Conservation (phyloP, 2,329 filamentous ascomycete genomes). For the Alternaria angustiovoidea region DNA sequence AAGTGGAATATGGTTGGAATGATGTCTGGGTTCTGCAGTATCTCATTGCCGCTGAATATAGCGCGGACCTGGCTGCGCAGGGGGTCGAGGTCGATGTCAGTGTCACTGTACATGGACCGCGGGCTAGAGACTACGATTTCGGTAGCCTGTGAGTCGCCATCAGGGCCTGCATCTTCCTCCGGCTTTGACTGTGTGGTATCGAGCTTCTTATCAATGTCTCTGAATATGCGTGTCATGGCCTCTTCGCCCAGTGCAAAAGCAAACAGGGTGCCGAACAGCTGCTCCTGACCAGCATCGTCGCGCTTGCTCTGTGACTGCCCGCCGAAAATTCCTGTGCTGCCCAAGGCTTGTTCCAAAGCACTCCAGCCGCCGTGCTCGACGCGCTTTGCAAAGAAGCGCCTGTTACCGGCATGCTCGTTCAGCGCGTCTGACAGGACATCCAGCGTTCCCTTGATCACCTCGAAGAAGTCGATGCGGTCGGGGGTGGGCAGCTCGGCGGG, state of each 20-base stretch:
- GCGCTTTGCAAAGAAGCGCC: conserved; percentile 81
- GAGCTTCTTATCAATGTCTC: conserved; percentile 45
- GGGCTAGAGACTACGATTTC: conserved; percentile 40
- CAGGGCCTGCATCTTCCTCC: conserved; percentile 8
- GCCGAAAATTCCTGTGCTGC: conserved; percentile 65
- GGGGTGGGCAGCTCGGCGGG: conserved; percentile 67
- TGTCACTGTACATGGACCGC: conserved; percentile 36
- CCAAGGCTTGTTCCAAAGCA: conserved; percentile 75
- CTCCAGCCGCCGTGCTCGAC: conserved; percentile 82
- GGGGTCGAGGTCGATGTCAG: conserved; percentile 37
- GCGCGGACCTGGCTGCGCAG: conserved; percentile 41
- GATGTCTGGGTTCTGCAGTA: conserved; percentile 52
- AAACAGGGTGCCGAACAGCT: conserved; percentile 83
- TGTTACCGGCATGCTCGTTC: conserved; percentile 82
- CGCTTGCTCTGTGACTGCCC: conserved; percentile 42
- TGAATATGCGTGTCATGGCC: conserved; percentile 73
- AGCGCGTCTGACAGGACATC: conserved; percentile 78
- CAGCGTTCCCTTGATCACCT: conserved; percentile 74
- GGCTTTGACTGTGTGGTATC: conserved; percentile 25
- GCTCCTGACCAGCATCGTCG: conserved; percentile 62
- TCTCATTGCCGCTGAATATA: conserved; percentile 52
- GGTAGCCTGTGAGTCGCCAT: conserved; percentile 17
- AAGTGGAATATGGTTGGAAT: conserved; percentile 51
- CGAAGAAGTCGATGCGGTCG: conserved; percentile 72
- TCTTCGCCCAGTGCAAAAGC: conserved; percentile 83